phyloP scores from a whole-genome alignment of 2,329 filamentous ascomycete species.

The Aspergillus ochraceoroseus region DNA sequence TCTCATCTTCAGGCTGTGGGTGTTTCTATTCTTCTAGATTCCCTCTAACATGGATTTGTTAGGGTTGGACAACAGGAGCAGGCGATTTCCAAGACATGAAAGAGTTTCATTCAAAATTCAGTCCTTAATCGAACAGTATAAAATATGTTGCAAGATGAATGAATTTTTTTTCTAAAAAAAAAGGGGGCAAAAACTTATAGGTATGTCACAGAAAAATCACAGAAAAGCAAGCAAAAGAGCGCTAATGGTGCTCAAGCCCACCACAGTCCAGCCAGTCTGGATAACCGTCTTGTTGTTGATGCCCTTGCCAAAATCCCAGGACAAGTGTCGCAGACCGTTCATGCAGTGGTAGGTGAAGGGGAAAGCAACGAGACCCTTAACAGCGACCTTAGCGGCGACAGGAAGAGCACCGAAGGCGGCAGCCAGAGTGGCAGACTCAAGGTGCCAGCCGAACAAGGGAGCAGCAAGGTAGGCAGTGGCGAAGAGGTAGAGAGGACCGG shows the following conservation, averaged over 20 bases:
- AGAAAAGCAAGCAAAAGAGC: constrained; percentile 47
- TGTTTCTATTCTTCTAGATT: too few species aligned
- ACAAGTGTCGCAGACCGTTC: constrained; percentile 67
- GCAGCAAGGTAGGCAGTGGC: constrained; percentile 74
- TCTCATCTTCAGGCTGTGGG: too few species aligned
- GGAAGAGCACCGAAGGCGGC: constrained; percentile 61
- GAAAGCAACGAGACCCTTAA: constrained; percentile 57
- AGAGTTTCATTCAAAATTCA: constrained; percentile 23
- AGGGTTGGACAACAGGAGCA: too few species aligned
- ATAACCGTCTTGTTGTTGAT: constrained; percentile 62
- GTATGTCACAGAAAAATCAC: constrained; percentile 33
- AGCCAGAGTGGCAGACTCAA: constrained; percentile 60
- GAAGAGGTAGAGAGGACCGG: constrained; percentile 73
- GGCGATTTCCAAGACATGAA: too few species aligned
- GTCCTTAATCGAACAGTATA: constrained; percentile 20
- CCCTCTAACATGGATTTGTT: too few species aligned
- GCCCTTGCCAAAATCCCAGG: constrained; percentile 61
- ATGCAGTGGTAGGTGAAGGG: constrained; percentile 65
- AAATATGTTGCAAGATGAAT: constrained; percentile 25
- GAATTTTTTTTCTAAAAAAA: constrained; percentile 29
- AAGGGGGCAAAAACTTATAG: constrained; percentile 28
- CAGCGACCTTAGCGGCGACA: constrained; percentile 52
- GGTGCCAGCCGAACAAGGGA: constrained; percentile 67
- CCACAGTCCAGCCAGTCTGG: constrained; percentile 59
- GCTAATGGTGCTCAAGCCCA: constrained; percentile 53